phyloP scores from a whole-genome alignment of 164 flowering plant genomes.

The Litsea cubeba region DNA sequence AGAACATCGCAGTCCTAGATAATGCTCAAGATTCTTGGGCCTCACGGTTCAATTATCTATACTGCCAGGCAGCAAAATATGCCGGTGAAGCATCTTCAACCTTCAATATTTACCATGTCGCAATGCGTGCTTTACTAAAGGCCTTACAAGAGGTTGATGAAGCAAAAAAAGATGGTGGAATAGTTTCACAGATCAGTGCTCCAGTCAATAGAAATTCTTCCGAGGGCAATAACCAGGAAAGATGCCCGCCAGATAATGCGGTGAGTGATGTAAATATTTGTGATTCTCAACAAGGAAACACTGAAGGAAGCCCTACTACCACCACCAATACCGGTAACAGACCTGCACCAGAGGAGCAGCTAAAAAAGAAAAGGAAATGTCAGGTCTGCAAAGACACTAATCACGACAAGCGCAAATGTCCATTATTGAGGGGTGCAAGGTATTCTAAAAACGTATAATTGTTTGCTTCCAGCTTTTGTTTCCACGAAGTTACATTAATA shows the following conservation, averaged over 20 bases:
- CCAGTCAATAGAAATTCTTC: slow-evolving; percentile 25
- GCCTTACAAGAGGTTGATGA: slow-evolving; percentile 42
- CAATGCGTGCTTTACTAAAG: slow-evolving; percentile 47
- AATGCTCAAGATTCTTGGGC: slow-evolving; percentile 29
- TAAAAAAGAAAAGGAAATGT: slow-evolving; percentile 4
- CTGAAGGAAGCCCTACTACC: slow-evolving; percentile 2
- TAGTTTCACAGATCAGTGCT: not conserved
- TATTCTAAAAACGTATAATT: slow-evolving; percentile 14
- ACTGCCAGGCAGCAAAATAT: slow-evolving; percentile 46
- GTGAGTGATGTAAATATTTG: not conserved
- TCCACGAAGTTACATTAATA: too few relatives aligned
- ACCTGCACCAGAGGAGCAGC: not conserved
- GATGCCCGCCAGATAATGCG: slow-evolving; percentile 7
- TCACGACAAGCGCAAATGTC: slow-evolving; percentile 9
- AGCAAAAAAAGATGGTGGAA: slow-evolving; percentile 20
- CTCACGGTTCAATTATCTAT: slow-evolving; percentile 39
- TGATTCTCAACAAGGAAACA: slow-evolving; percentile 1
- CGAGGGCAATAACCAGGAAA: slow-evolving; percentile 18
- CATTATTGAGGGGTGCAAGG: slow-evolving; percentile 21
- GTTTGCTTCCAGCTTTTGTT: not conserved
- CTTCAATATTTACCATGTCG: slow-evolving; percentile 35
- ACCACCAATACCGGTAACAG: not conserved
- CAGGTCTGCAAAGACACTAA: slow-evolving; percentile 23
- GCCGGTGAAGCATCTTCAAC: slow-evolving; percentile 55
- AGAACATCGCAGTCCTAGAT: slow-evolving; percentile 24